phyloP scores from a whole-genome alignment of 169 alveolate species.

The Cryptosporidium viatorum region DNA sequence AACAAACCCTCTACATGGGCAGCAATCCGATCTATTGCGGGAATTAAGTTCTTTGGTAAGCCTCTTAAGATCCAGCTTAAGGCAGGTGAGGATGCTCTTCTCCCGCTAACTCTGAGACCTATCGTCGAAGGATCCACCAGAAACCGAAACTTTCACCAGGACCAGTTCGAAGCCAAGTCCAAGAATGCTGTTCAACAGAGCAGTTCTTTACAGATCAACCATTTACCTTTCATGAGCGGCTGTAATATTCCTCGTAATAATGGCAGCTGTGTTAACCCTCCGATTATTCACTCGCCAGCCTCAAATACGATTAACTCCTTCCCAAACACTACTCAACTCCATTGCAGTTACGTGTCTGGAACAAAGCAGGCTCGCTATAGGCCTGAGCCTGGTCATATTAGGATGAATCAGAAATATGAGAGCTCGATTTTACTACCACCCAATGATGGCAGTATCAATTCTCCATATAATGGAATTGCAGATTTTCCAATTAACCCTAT shows the following conservation, averaged over 20 bases:
- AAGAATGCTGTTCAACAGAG: conserved; percentile 7
- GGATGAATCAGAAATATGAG: conserved; percentile 50
- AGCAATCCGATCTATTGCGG: conserved; percentile 81
- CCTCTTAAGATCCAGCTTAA: conserved; percentile 80
- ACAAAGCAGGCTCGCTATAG: conserved; percentile 40
- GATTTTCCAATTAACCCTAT: conserved; percentile 7
- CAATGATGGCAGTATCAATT: neutral
- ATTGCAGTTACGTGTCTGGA: conserved; percentile 9
- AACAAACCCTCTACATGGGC: conserved; percentile 82
- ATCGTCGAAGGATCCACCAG: conserved; percentile 69
- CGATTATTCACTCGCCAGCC: conserved; percentile 1
- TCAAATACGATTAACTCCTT: conserved; percentile 6
- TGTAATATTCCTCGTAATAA: conserved; percentile 68
- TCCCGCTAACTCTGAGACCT: conserved; percentile 75
- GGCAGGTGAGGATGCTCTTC: conserved; percentile 81
- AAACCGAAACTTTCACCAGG: conserved; percentile 24
- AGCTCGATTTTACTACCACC: neutral
- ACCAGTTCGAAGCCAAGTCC: conserved; percentile 10
- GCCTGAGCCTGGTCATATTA: conserved; percentile 17
- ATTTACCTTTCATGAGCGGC: conserved; percentile 8
- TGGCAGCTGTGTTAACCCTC: conserved; percentile 26
- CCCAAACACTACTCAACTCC: conserved; percentile 17
- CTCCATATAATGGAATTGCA: conserved; percentile 21
- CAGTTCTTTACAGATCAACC: neutral
- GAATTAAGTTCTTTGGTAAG: conserved; percentile 80